Conservation (phyloP, 2,329 filamentous ascomycete species). For the Xylariaceae sp. region DNA sequence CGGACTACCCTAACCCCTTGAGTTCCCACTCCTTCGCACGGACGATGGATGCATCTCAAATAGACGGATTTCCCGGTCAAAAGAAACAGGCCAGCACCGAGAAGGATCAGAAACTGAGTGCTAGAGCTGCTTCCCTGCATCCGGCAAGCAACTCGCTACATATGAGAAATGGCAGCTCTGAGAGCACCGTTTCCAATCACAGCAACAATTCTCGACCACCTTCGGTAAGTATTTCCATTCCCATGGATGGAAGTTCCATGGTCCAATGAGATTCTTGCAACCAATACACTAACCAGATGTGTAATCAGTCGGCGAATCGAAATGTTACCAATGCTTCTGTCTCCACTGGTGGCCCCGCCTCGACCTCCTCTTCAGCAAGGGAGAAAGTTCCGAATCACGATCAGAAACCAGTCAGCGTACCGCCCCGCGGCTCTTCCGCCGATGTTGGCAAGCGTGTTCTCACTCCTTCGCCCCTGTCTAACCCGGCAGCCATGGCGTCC, state of each 20-base stretch:
- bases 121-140: slow-evolving; percentile 33
- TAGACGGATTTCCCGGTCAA: slow-evolving; percentile 29
- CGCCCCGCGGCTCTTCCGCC: slow-evolving; percentile 57
- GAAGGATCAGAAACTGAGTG: slow-evolving; percentile 37
- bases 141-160: slow-evolving; percentile 29
- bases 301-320: slow-evolving; percentile 55
- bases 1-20: slow-evolving; percentile 38
- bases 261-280: slow-evolving; percentile 40
- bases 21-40: slow-evolving; percentile 36
- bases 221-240: slow-evolving; percentile 53
- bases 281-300: slow-evolving; percentile 44
- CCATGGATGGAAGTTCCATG: slow-evolving; percentile 27
- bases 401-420: slow-evolving; percentile 52
- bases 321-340: slow-evolving; percentile 41
- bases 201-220: slow-evolving; percentile 56
- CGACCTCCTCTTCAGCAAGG: slow-evolving; percentile 39
- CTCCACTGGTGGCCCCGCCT: slow-evolving; percentile 51
- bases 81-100: slow-evolving; percentile 32
- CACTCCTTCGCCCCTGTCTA: slow-evolving; percentile 69
- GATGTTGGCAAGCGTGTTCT: slow-evolving; percentile 61
- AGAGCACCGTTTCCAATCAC: slow-evolving; percentile 56
- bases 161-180: slow-evolving; percentile 54
- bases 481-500: slow-evolving; percentile 59
- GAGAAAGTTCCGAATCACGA: slow-evolving; percentile 47
- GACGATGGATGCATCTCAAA: slow-evolving; percentile 33